Evolutionary conservation across 129 eudicot genomes (phyloP), one percentile per base, ranked within the genome.

Genomic region (Flaveria ramosissima): DNA sequence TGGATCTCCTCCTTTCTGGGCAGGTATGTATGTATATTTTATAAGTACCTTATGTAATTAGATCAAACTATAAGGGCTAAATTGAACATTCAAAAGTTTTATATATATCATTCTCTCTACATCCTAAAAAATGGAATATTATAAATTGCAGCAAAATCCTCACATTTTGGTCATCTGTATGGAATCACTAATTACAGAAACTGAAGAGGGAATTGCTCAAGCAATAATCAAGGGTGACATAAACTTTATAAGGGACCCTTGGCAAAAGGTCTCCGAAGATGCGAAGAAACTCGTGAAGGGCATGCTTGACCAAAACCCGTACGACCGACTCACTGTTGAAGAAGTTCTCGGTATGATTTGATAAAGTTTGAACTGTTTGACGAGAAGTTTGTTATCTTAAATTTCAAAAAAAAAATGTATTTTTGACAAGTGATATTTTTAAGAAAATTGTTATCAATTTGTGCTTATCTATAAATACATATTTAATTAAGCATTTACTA

Each of bases 1-100:
- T 83, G 98, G 98, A 15, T 92, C 88, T 80, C 98, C 98, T 74
- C 98, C 98, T 36, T 90, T 93, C 61, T 90, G 98, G 98, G 96
- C 95, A 83, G 97, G 98, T 93, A 78, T 75, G 2, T 23, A 23
- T 23, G 26, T 12, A 48, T 14, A 36, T 48, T 13, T 36, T 19
- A 76, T 10, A 1, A 6, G n/a, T 23, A 12, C 8, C n/a, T 27
- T 39, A 36, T 39, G 26, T 32, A 65, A 17, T 32, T 65, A 36
- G 71, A 65, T 17, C 50, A 65, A 65, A 36, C 71, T 65, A 36
- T 9, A 65, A n/a, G 70, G 70, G 46, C 5, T 30, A 30, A 64
- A 14, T 0, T 64, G 23, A 64, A 64, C 47, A 64, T 64, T 15
- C 45, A 32, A 32, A 64, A 32, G 19, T 61, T 64, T 64, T 13